Conservation (phyloP, 768 basidiomycete genomes). For the Gyrodon lividus region DNA sequence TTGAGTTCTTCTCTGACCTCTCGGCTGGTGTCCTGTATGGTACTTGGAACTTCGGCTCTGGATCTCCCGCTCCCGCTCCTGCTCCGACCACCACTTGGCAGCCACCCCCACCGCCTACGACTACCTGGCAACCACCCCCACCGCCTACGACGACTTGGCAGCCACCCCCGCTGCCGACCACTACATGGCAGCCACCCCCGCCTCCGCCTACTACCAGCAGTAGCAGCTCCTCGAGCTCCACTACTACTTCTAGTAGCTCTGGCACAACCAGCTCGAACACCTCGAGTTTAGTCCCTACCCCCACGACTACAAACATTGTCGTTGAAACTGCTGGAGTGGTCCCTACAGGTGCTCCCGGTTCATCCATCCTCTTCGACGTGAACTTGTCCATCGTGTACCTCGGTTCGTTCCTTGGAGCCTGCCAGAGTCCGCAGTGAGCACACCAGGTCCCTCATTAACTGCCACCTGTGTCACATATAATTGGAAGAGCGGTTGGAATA, state of each 20-base stretch:
- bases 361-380: conserved; percentile 15
- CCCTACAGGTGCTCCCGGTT: not conserved
- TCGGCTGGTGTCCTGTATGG: conserved; percentile 56
- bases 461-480: not conserved
- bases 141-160: conserved; percentile 22
- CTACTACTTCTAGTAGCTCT: conserved; percentile 4
- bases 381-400: conserved; percentile 18
- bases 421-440: conserved; percentile 5
- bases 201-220: conserved; percentile 6
- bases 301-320: conserved; percentile 15
- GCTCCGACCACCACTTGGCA: conserved; percentile 18
- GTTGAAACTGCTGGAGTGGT: conserved; percentile 12
- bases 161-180: conserved; percentile 24
- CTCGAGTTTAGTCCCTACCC: conserved; percentile 24
- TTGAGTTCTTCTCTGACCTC: conserved; percentile 52
- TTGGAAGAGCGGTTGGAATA: conserved; percentile 1
- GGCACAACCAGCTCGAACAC: conserved; percentile 9
- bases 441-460: conserved; percentile 10
- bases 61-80: conserved; percentile 21
- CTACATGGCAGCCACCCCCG: conserved; percentile 12
- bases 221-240: conserved; percentile 14
- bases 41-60: conserved; percentile 48
- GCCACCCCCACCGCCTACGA: conserved; percentile 13
- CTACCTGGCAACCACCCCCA: conserved; percentile 15
- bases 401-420: conserved; percentile 19